Percentiles rank a stretch among this genome's conserved stretches.
Evolutionary conservation across 2,329 filamentous ascomycete species (phyloP).

Genomic region (Catunica adiposa): DNA sequence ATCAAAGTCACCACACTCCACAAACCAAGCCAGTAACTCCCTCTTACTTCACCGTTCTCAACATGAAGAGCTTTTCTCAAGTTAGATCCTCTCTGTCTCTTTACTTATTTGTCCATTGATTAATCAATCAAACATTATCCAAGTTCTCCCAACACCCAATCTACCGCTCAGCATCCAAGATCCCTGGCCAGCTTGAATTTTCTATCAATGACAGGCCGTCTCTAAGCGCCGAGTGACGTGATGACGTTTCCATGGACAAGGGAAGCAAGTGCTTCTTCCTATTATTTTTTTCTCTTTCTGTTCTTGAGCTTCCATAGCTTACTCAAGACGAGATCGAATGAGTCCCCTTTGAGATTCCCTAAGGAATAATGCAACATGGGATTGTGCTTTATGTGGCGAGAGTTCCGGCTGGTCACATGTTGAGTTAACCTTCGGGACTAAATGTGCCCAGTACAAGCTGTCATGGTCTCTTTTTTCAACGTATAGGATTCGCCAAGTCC

Average conservation of each 20-base stretch:
- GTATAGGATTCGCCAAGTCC: too few relatives aligned
- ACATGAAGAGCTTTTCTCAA: too few relatives aligned
- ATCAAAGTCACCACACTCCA: too few relatives aligned
- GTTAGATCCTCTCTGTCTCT: neutral
- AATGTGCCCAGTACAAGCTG: too few relatives aligned
- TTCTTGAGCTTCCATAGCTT: neutral
- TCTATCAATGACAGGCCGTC: slow-evolving; percentile 10
- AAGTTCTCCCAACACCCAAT: neutral
- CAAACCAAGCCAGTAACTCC: too few relatives aligned
- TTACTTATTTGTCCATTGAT: neutral
- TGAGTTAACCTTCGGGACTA: too few relatives aligned
- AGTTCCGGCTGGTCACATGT: too few relatives aligned
- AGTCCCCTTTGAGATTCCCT: too few relatives aligned
- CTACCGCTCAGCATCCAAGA: neutral
- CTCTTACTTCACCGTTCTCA: too few relatives aligned
- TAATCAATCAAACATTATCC: neutral
- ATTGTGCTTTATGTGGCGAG: too few relatives aligned
- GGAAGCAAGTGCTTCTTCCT: neutral
- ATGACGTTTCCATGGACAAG: neutral
- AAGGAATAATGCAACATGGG: too few relatives aligned
- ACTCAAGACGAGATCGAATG: neutral
- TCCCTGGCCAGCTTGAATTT: slow-evolving; percentile 1
- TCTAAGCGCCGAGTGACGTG: slow-evolving; percentile 11
- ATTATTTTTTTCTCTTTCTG: neutral
- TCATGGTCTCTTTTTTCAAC: too few relatives aligned